phyloP scores from a whole-genome alignment of 768 basidiomycete genomes.

The Rossbeevera mucosa region DNA sequence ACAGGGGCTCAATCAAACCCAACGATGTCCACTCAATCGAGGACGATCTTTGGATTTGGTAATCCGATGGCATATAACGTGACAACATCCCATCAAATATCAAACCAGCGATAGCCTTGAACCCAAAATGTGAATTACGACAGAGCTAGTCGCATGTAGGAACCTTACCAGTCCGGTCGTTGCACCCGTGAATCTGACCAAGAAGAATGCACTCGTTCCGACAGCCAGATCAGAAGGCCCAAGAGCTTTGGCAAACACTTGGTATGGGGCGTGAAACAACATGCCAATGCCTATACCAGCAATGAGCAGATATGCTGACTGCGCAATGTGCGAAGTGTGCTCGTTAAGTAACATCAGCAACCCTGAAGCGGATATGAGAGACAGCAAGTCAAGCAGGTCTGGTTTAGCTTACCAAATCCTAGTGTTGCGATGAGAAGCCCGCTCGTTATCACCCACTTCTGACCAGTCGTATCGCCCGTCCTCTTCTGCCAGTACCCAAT shows the following conservation, averaged over 20 bases:
- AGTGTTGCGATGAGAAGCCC: constrained; percentile 63
- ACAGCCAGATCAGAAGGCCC: constrained; percentile 64
- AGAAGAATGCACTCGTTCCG: constrained; percentile 83
- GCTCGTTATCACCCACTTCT: constrained; percentile 57
- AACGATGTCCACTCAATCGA: constrained; percentile 53
- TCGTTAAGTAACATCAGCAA: constrained; percentile 62
- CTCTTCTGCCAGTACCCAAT: constrained; percentile 62
- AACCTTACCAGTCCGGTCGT: constrained; percentile 70
- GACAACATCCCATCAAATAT: constrained; percentile 58
- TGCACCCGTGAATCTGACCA: constrained; percentile 83
- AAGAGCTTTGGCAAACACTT: constrained; percentile 66
- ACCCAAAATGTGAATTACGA: constrained; percentile 15
- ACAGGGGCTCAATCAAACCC: constrained; percentile 42
- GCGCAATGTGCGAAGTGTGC: constrained; percentile 39
- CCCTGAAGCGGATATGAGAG: constrained; percentile 40
- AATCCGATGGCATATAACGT: constrained; percentile 46
- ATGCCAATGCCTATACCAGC: constrained; percentile 77
- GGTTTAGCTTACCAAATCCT: constrained; percentile 61
- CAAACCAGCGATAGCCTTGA: constrained; percentile 71
- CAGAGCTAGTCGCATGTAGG: not conserved
- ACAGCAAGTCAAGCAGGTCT: not conserved
- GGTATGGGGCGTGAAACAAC: constrained; percentile 83
- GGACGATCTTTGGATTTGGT: constrained; percentile 35
- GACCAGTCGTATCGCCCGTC: constrained; percentile 54
- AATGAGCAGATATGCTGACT: constrained; percentile 60